Base-by-base conservation (phyloP, 495 filamentous ascomycete species). In the Hypoxylon fragiforme region DNA sequence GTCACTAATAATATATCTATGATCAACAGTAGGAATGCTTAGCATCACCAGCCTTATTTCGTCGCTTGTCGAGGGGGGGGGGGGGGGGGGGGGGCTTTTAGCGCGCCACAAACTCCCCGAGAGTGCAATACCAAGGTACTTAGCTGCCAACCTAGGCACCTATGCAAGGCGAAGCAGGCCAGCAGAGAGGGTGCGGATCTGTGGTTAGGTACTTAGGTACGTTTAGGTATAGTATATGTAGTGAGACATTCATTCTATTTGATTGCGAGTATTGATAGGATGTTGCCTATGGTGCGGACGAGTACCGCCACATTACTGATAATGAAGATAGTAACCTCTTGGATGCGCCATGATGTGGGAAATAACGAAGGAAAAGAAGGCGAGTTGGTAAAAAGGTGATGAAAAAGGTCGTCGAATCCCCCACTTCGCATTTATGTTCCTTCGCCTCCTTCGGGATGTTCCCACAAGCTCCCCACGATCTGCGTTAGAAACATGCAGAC, bases 391-490 rank as follows among this genome's bases (percentile, higher is more conserved):
- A 50, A 13, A 28, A 28, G 24, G 24, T 28, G 4, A 28, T 28
- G 35, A 50, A 13, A 11, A 44, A 20, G 18, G 40, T 41, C 28
- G 35, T 50, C 32, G 54, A 57, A 38, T 49, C 46, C 45, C 57
- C 45, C 47, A 50, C 39, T 47, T 48, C 43, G 42, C 37, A 35
- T 51, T 36, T 1, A 37, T 19, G 12, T 9, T 28, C 8, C 15
- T 36, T 30, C 21, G 46, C 14, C 31, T 21, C 40, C 46, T 61
- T 38, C 37, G 45, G 46, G 45, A 12, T 30, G 51, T 62, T 56
- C 47, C 47, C 46, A 52, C 47, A 39, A 18, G 31, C 46, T 56
- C 58, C 42, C 58, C 47, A 56, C 52, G 58, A 56, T 56, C 43
- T 47, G 41, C 21, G 46, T 42, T 42, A 26, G 39, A 50, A 6